Percentiles rank a stretch among this genome's conserved stretches.
Evolutionary conservation across 257 asterid species (phyloP).

Genomic region (Avicennia marina): DNA sequence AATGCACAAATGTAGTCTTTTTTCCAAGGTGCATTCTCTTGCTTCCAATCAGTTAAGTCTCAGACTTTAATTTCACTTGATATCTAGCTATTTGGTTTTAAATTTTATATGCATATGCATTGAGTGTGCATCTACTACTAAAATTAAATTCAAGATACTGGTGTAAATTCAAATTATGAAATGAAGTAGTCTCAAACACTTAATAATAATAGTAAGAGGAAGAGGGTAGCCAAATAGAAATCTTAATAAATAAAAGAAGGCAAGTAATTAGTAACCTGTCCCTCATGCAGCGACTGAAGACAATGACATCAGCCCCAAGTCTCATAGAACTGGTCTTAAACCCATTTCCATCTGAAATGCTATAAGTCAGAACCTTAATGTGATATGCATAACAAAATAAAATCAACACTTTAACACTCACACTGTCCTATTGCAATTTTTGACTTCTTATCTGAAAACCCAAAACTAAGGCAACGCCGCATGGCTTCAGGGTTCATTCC

Average conservation of each 20-base stretch:
- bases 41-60: no score
- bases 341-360: slow-evolving; percentile 90
- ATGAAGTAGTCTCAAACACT: no score
- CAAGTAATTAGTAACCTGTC: slow-evolving; percentile 53
- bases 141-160: no score
- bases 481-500: slow-evolving; percentile 88
- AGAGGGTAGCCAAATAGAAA: background rate
- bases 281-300: slow-evolving; percentile 62
- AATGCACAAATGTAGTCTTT: no score
- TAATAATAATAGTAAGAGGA: no score
- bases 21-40: no score
- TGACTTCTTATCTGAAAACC: slow-evolving; percentile 83
- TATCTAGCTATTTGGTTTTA: no score
- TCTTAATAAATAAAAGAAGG: slow-evolving; percentile 2
- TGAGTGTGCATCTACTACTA: no score
- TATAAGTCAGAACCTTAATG: slow-evolving; percentile 21
- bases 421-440: slow-evolving; percentile 75
- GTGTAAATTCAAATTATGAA: no score
- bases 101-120: no score
- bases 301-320: slow-evolving; percentile 89
- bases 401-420: slow-evolving; percentile 28
- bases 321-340: slow-evolving; percentile 97
- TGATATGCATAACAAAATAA: slow-evolving; percentile 10
- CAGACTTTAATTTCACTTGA: no score
- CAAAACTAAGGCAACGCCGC: slow-evolving; percentile 84